Conservation (phyloP, 768 basidiomycete genomes). For the Boletus insuetus region DNA sequence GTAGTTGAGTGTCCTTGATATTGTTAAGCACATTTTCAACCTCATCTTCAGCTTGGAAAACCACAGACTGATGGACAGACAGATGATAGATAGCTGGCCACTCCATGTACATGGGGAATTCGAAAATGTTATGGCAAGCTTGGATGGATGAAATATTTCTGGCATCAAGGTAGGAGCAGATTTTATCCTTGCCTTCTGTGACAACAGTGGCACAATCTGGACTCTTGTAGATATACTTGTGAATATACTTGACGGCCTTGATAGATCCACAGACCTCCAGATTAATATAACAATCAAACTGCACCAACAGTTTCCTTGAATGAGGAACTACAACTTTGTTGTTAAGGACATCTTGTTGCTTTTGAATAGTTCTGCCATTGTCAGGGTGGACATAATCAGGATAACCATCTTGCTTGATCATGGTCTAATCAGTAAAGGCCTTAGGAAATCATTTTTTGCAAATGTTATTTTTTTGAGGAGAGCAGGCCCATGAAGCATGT, state of each 20-base stretch:
- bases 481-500: constrained; percentile 49
- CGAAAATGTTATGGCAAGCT: no score
- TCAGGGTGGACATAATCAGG: constrained; percentile 35
- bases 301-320: no score
- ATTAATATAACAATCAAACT: no score
- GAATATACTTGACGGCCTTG: no score
- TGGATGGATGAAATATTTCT: no score
- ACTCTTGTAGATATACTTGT: no score
- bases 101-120: constrained; percentile 2
- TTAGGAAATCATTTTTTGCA: constrained; percentile 44
- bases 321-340: no score
- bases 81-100: constrained; percentile 7
- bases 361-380: constrained; percentile 31
- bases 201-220: no score
- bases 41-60: background rate
- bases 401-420: constrained; percentile 40
- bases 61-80: background rate
- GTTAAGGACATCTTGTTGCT: background rate
- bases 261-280: no score
- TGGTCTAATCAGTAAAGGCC: constrained; percentile 33
- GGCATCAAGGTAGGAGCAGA: no score
- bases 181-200: no score
- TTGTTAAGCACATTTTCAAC: constrained; percentile 13
- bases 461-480: constrained; percentile 5
- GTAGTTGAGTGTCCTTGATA: no score